A percentile compares a stretch with the other conserved stretches of the same genome.
Evolutionary conservation across 208 protist genomes (phyloP).

Genomic region (Acanthamoeba castellanii): DNA sequence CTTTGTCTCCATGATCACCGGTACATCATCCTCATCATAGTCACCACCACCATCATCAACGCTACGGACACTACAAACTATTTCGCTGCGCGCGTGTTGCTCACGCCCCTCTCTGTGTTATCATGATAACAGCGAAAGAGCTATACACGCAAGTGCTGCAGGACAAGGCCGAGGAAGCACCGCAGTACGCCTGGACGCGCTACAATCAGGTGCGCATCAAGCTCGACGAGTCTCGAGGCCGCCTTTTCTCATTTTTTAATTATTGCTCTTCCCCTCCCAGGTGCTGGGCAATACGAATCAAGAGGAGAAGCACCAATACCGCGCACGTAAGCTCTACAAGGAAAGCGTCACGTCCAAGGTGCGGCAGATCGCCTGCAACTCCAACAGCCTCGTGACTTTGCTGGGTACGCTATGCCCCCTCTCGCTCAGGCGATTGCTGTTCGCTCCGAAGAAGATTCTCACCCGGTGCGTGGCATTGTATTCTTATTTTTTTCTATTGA

Average conservation of each 20-base stretch:
- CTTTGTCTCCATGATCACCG: conserved; percentile 25
- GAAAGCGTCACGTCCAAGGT: conserved; percentile 11
- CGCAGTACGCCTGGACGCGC: conserved; percentile 27
- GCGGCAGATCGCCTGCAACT: conserved; percentile 48
- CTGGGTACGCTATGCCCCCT: not conserved
- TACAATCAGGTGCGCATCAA: not conserved
- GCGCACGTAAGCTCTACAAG: conserved; percentile 14
- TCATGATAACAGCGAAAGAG: not conserved
- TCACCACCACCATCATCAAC: too few species aligned
- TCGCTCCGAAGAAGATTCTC: too few species aligned
- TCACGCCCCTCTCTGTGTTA: not conserved
- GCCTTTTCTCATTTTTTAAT: too few species aligned
- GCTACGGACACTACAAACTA: too few species aligned
- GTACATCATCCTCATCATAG: not conserved
- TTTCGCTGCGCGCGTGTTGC: too few species aligned
- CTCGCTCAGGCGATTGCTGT: too few species aligned
- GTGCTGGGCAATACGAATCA: conserved; percentile 11
- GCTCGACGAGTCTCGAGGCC: too few species aligned
- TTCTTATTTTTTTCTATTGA: too few species aligned
- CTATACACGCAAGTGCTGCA: conserved; percentile 40
- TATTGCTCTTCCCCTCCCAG: not conserved
- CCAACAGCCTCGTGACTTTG: conserved; percentile 1
- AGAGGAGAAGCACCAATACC: not conserved
- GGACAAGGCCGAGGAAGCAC: conserved; percentile 10
- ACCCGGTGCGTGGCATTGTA: not conserved